Evolutionary conservation across 768 basidiomycete species (phyloP), one percentile per base, ranked within the genome.

Genomic region (Pulveroboletus frians): DNA sequence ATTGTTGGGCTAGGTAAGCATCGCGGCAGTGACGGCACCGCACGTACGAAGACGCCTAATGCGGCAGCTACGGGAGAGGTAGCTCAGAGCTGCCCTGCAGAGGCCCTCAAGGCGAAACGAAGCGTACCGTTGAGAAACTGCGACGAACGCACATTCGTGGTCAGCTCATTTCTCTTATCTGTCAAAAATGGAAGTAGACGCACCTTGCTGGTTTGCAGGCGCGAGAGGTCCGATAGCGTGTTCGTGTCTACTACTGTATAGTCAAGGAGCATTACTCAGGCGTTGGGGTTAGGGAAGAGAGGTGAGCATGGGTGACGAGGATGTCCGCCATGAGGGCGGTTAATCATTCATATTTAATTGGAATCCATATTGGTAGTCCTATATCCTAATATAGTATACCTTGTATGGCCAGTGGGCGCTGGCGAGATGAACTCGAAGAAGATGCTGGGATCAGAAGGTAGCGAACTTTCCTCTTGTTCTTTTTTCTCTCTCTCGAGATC

Each of bases 181-280:
- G 14, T 30, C 17, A 10, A 39, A 9, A 1, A 23, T 34, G 43
- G 3, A 23, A 8, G 4, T 37, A 26, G 14, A 4, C 57, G 32
- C 11, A 63, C 60, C 60, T 54, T 62, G 36, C 49, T 52, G 39
- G 53, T 41, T n/a, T 62, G 61, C 45, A 57, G 45, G n/a, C 51
- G 55, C 9, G 18, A 45, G 31, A 57, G 47, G n/a, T 54, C 52
- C 10, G 43, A 53, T n/a, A 53, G 23, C 9, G 14, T 3, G 9
- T 54, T 4, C 23, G 23, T 36, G n/a, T 47, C 39, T 26, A 10
- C 23, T 13, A 41, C 30, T 29, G n/a, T 5, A 34, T 43, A 36
- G 18, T 36, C 23, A 17, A 39, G 21, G 46, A 48, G 11, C 54
- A 63, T 61, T 11, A 20, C n/a, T 46, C 27, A 9, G 14, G 23